Percentiles rank a stretch among this genome's conserved stretches.
phyloP scores from a whole-genome alignment of 2,329 filamentous ascomycete species.

The Elsinoe perseae region DNA sequence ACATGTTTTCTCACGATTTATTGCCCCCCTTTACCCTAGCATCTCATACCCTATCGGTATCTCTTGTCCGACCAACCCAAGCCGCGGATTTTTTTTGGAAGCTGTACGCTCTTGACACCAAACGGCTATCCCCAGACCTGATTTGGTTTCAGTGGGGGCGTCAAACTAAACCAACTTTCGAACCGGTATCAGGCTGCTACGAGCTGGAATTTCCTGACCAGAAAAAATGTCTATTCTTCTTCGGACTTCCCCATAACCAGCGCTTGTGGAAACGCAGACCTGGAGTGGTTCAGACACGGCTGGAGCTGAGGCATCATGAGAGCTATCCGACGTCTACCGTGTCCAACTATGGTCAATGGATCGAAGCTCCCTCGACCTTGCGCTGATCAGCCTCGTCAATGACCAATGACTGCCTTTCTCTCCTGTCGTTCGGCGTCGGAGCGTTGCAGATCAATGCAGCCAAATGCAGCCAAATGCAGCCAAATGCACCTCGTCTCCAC shows the following conservation, averaged over 20 bases:
- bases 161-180: background rate
- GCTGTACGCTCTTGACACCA: background rate
- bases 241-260: background rate
- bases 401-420: background rate
- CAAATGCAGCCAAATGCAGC: no score
- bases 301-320: no score
- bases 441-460: constrained; percentile 5
- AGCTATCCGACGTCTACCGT: background rate
- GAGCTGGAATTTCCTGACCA: background rate
- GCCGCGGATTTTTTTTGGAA: background rate
- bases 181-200: constrained; percentile 7
- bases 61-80: background rate
- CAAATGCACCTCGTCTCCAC: background rate
- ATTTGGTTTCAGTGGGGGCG: background rate
- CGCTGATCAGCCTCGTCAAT: background rate
- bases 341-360: background rate
- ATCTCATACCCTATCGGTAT: background rate
- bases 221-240: no score
- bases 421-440: constrained; percentile 11
- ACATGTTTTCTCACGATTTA: background rate
- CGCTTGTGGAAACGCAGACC: background rate
- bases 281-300: background rate
- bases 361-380: background rate
- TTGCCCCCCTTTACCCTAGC: background rate
- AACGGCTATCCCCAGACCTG: constrained; percentile 9